These are phyloP conservation scores for Lipomyces anomalus DNA, from an alignment of 805 yeast genomes.

Conservation along the genomic window DNA sequence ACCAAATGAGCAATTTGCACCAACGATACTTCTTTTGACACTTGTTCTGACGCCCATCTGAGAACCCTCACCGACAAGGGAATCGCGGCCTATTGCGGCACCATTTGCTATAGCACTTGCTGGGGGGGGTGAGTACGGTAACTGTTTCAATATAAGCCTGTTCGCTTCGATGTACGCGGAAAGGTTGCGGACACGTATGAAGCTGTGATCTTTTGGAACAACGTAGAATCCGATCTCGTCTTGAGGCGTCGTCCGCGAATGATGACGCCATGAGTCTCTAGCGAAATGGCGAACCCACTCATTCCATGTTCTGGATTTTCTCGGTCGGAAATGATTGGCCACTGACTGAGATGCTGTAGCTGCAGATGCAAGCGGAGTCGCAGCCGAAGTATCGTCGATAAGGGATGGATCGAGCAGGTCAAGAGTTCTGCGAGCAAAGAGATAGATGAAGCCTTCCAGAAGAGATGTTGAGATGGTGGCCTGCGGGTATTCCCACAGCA, in stretches of 20 bases:
- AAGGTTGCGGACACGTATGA: constrained; percentile 72
- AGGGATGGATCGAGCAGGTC: constrained; percentile 26
- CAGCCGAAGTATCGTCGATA: background rate
- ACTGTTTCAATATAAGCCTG: constrained; percentile 40
- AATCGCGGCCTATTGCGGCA: constrained; percentile 84
- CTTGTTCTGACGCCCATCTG: constrained; percentile 73
- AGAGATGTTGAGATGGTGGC: constrained; percentile 70
- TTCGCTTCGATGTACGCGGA: constrained; percentile 87
- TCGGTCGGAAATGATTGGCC: background rate
- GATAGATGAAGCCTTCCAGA: constrained; percentile 66
- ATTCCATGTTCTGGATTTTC: constrained; percentile 3
- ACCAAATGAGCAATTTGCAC: constrained; percentile 70
- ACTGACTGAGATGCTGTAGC: no score
- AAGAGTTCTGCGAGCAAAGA: constrained; percentile 52
- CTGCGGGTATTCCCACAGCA: constrained; percentile 84
- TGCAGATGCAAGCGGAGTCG: background rate
- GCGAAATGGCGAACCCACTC: constrained; percentile 76
- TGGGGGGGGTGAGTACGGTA: constrained; percentile 27
- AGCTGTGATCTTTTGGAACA: constrained; percentile 57
- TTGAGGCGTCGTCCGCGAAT: constrained; percentile 41
- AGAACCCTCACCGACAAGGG: constrained; percentile 66
- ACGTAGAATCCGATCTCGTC: constrained; percentile 59
- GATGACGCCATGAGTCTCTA: constrained; percentile 88
- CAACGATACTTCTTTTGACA: constrained; percentile 80
- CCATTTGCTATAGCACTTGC: constrained; percentile 23